Conservation (phyloP, 1,284 basidiomycete genomes). For the Ustilago cynodontis region DNA sequence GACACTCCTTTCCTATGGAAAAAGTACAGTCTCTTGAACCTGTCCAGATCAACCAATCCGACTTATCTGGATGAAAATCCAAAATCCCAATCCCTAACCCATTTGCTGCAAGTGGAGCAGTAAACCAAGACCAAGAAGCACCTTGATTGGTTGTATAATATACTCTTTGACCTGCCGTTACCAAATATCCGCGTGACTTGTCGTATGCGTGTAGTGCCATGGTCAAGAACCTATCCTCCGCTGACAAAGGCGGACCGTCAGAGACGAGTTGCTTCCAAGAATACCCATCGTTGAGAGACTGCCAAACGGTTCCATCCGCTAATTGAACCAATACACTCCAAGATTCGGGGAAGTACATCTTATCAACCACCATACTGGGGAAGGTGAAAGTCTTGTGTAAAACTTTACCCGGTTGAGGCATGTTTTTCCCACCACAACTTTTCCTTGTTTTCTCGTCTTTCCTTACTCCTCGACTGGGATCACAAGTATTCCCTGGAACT, state of each 20-base stretch:
- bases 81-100: constrained; percentile 81
- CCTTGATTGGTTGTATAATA: constrained; percentile 86
- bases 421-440: constrained; percentile 75
- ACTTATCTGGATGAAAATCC: constrained; percentile 84
- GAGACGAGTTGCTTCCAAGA: constrained; percentile 78
- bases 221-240: constrained; percentile 72
- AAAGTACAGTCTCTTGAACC: constrained; percentile 79
- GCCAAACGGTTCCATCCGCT: constrained; percentile 83
- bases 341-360: constrained; percentile 79
- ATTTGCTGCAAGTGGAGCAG: constrained; percentile 81
- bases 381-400: constrained; percentile 76
- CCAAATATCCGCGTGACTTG: constrained; percentile 86
- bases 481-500: constrained; percentile 93
- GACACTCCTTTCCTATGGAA: constrained; percentile 58
- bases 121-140: constrained; percentile 77
- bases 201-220: constrained; percentile 88
- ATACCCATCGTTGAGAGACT: constrained; percentile 93
- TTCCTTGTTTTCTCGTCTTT: constrained; percentile 82
- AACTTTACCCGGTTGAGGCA: constrained; percentile 70
- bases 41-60: constrained; percentile 90
- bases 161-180: constrained; percentile 78
- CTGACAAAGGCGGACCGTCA: constrained; percentile 71
- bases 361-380: constrained; percentile 78
- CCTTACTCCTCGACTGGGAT: constrained; percentile 73
- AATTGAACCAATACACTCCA: constrained; percentile 88